Evolutionary conservation across 192 early-diverging fungal genomes (phyloP).

Genomic region (Jimgerdemannia flammicorona): DNA sequence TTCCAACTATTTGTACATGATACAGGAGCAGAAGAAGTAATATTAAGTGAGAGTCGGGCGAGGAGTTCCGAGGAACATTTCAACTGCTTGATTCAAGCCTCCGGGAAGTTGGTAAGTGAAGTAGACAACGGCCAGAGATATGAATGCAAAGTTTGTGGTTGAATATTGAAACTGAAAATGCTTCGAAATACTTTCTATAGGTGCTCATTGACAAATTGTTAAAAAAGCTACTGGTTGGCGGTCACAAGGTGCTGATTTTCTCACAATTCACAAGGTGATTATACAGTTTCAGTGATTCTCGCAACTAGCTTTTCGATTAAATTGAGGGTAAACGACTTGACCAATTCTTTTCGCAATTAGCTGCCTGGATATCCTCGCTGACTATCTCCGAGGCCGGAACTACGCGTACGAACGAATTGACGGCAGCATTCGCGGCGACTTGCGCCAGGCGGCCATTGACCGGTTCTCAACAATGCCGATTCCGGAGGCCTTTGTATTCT

Average conservation of each 20-base stretch:
- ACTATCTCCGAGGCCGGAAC: constrained; percentile 69
- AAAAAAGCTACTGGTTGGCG: constrained; percentile 63
- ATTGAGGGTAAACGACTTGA: too few relatives aligned
- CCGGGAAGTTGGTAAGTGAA: constrained; percentile 71
- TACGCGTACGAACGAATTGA: constrained; percentile 82
- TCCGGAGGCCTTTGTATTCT: constrained; percentile 78
- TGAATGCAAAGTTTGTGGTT: not conserved
- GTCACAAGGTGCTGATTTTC: constrained; percentile 86
- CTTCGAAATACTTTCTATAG: not conserved
- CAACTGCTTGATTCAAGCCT: constrained; percentile 66
- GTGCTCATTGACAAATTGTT: constrained; percentile 79
- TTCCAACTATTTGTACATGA: too few relatives aligned
- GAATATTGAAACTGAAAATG: not conserved
- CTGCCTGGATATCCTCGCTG: constrained; percentile 77
- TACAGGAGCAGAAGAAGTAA: constrained; percentile 65
- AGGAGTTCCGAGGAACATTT: constrained; percentile 58
- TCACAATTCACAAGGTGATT: constrained; percentile 73
- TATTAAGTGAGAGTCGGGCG: constrained; percentile 60
- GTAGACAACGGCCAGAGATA: not conserved
- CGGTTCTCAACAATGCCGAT: constrained; percentile 65
- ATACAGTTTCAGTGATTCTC: too few relatives aligned
- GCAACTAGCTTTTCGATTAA: too few relatives aligned
- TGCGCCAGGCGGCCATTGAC: constrained; percentile 83
- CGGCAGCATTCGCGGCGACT: constrained; percentile 71
- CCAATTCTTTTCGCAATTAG: constrained; percentile 1